These are phyloP conservation scores for Phaeomoniella chlamydospora DNA, from an alignment of 2,329 filamentous ascomycete genomes.

Conservation along the genomic window DNA sequence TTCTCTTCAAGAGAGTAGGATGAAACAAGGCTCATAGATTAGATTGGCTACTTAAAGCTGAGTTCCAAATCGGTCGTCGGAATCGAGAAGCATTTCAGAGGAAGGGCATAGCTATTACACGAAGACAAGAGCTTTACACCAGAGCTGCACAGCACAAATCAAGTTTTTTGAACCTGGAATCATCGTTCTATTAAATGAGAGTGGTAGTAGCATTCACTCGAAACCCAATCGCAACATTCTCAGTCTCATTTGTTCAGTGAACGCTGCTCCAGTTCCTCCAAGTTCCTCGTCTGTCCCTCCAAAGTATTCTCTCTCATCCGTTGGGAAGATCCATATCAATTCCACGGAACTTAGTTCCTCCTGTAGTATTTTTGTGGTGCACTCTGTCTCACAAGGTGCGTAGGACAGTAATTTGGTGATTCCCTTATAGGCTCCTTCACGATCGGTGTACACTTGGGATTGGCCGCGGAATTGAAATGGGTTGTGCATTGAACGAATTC, in stretches of 20 bases:
- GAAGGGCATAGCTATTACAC: neutral
- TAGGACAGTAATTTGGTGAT: neutral
- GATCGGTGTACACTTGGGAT: neutral
- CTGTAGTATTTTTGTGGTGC: neutral
- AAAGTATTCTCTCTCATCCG: neutral
- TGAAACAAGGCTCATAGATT: neutral
- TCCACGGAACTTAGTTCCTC: no score
- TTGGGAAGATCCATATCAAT: no score
- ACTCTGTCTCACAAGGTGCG: neutral
- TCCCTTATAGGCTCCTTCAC: neutral
- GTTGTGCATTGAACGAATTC: neutral
- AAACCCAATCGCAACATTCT: neutral
- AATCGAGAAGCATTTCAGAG: neutral
- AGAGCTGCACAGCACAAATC: neutral
- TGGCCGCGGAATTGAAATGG: neutral
- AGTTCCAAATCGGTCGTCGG: neutral
- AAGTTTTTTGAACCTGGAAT: neutral
- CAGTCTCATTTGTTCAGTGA: neutral
- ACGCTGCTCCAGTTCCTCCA: neutral
- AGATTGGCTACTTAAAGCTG: neutral
- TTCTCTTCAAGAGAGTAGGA: neutral
- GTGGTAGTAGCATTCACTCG: neutral
- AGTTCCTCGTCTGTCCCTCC: neutral
- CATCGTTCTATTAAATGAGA: neutral
- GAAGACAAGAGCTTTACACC: neutral